These are phyloP conservation scores for Mucor racemosus DNA, from an alignment of 371 early-diverging fungal genomes.

Conservation along the genomic window DNA sequence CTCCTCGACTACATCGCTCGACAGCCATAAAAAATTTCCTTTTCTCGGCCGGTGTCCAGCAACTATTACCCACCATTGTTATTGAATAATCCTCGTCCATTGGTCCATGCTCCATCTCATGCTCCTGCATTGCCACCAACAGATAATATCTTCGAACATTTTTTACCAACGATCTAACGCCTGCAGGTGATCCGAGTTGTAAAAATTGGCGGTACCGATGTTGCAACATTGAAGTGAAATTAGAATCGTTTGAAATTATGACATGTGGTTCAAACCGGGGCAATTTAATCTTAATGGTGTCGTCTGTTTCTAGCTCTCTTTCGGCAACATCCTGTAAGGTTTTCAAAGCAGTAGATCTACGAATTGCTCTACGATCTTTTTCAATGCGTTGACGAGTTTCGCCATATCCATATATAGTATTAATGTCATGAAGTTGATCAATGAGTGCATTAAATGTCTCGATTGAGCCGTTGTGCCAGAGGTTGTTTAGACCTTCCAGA, in stretches of 20 bases:
- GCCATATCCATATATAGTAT: neutral
- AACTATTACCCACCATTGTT: constrained; percentile 10
- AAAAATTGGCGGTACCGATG: neutral
- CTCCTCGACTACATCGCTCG: constrained; percentile 26
- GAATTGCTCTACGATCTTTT: neutral
- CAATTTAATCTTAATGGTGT: neutral
- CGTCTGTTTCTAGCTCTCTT: neutral
- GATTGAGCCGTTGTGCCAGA: neutral
- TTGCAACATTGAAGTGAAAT: neutral
- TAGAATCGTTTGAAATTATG: neutral
- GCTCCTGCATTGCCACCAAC: neutral
- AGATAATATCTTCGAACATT: neutral
- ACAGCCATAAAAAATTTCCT: constrained; percentile 28
- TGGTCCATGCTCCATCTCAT: constrained; percentile 4
- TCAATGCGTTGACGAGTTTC: neutral
- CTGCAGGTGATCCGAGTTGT: neutral
- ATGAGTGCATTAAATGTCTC: neutral
- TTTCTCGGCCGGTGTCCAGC: constrained; percentile 30
- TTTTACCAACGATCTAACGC: neutral
- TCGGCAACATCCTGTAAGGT: neutral
- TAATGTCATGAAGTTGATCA: neutral
- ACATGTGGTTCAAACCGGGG: neutral
- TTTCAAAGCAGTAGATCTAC: neutral
- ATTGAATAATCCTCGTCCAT: constrained; percentile 7
- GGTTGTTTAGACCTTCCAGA: neutral